Evolutionary conservation across 148 eudicot genomes (phyloP).

Genomic region (Silene latifolia): DNA sequence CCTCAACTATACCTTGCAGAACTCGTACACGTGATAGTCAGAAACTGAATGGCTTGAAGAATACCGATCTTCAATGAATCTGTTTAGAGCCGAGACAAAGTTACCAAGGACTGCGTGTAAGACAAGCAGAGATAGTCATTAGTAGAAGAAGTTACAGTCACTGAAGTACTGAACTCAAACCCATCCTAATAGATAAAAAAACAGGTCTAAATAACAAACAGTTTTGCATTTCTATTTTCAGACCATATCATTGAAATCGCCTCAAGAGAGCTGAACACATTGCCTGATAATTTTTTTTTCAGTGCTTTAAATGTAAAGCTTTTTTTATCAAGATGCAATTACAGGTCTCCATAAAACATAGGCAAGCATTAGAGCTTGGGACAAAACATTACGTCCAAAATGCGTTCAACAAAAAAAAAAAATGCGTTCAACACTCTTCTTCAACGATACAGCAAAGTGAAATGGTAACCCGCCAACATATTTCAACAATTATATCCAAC

Average conservation of each 20-base stretch:
- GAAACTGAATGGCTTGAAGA: conserved; percentile 60
- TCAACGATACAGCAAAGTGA: background rate
- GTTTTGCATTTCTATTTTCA: background rate
- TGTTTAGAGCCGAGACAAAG: conserved; percentile 76
- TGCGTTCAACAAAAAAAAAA: background rate
- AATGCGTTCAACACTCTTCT: background rate
- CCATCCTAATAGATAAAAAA: background rate
- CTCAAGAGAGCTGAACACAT: too few species aligned
- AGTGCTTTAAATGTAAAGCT: background rate
- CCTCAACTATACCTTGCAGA: conserved; percentile 50
- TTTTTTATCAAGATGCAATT: background rate
- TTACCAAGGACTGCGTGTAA: conserved; percentile 72
- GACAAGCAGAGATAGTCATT: conserved; percentile 17
- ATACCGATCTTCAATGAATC: conserved; percentile 72
- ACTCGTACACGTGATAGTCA: conserved; percentile 81
- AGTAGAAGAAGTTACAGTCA: conserved; percentile 4
- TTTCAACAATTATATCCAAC: background rate
- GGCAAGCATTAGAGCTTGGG: background rate
- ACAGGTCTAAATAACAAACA: background rate
- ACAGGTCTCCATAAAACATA: background rate
- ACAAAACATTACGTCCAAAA: background rate
- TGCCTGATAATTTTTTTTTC: too few species aligned
- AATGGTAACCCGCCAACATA: background rate
- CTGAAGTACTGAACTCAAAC: background rate
- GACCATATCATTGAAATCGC: background rate